A percentile compares a stretch with the other conserved stretches of the same genome.
Evolutionary conservation across 257 asterid species (phyloP).

Genomic region (Fraxinus anomala): DNA sequence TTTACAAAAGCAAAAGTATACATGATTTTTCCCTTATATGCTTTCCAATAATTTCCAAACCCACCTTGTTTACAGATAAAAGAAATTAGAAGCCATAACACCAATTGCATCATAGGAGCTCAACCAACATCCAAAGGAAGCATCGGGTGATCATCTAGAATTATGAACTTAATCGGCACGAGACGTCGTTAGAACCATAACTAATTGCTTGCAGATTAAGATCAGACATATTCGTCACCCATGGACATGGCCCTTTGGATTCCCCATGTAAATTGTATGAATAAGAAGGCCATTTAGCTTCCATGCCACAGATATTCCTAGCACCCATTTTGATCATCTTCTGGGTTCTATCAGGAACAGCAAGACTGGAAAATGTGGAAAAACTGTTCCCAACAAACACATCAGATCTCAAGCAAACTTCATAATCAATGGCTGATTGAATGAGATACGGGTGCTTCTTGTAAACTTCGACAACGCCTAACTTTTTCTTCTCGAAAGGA

Average conservation of each 20-base stretch:
- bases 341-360: slow-evolving; percentile 86
- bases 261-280: slow-evolving; percentile 68
- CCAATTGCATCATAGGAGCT: not conserved
- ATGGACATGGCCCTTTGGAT: slow-evolving; percentile 53
- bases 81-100: no score
- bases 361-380: slow-evolving; percentile 96
- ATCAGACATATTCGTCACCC: slow-evolving; percentile 85
- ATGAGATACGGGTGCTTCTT: slow-evolving; percentile 72
- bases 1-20: not conserved
- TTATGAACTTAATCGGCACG: slow-evolving; percentile 43
- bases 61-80: no score
- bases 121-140: not conserved
- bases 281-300: slow-evolving; percentile 64
- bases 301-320: slow-evolving; percentile 46
- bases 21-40: not conserved
- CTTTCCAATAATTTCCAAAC: no score
- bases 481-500: slow-evolving; percentile 72
- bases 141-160: not conserved
- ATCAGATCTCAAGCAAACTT: slow-evolving; percentile 85
- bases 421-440: slow-evolving; percentile 86
- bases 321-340: slow-evolving; percentile 52
- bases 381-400: slow-evolving; percentile 87
- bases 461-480: slow-evolving; percentile 63
- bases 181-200: slow-evolving; percentile 69
- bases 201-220: slow-evolving; percentile 76